Conservation (phyloP, 768 basidiomycete species). For the Termitomyces sp. region DNA sequence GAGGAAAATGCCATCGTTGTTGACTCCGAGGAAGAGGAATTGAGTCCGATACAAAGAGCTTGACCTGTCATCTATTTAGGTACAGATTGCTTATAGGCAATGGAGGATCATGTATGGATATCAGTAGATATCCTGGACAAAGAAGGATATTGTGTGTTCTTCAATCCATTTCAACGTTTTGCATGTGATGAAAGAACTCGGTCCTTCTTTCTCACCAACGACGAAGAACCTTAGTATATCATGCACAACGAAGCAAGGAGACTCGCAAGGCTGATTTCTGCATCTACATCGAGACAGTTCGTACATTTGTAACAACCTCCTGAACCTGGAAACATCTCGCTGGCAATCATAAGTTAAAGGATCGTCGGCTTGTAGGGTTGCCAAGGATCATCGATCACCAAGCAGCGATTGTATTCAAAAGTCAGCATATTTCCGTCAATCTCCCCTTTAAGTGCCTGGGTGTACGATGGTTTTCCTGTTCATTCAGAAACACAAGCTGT, state of each 20-base stretch:
- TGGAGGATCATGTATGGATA: not conserved
- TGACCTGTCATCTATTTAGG: not conserved
- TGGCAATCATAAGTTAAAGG: not conserved
- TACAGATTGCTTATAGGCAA: not conserved
- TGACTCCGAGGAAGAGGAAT: conserved; percentile 31
- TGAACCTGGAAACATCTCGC: not conserved
- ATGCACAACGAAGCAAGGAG: not conserved
- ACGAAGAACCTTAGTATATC: too few relatives aligned
- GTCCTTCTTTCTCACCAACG: too few relatives aligned
- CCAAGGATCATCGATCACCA: too few relatives aligned
- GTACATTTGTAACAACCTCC: not conserved
- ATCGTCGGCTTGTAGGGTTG: not conserved
- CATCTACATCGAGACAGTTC: not conserved
- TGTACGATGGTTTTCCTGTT: not conserved
- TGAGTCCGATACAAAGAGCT: not conserved
- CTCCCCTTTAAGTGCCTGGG: too few relatives aligned
- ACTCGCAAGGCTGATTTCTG: not conserved
- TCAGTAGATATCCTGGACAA: not conserved
- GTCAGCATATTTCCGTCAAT: not conserved
- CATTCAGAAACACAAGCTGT: not conserved
- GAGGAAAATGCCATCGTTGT: conserved; percentile 26
- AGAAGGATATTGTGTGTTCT: not conserved
- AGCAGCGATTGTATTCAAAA: too few relatives aligned
- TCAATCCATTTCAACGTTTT: not conserved
- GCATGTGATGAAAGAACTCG: not conserved